Percentiles rank a stretch among this genome's conserved stretches.
Conservation (phyloP, 164 flowering plant species). For the Litsea cubeba region DNA sequence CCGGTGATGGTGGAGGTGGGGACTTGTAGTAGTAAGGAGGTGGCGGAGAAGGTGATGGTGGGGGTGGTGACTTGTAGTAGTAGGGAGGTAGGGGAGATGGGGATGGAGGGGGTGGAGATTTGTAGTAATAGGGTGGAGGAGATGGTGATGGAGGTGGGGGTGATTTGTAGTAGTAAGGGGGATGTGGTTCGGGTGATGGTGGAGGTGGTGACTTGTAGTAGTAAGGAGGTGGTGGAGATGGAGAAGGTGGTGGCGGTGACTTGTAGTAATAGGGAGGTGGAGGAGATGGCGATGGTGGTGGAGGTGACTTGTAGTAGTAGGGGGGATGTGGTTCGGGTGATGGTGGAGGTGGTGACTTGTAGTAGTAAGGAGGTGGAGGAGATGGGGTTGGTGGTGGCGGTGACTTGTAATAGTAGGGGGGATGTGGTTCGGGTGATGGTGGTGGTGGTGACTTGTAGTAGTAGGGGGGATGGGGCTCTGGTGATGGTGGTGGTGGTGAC, state of each 20-base stretch:
- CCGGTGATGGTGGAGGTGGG: constrained; percentile 36
- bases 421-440: neutral
- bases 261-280: constrained; percentile 22
- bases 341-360: constrained; percentile 26
- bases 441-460: constrained; percentile 40
- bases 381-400: constrained; percentile 36
- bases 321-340: constrained; percentile 32
- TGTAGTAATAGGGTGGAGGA: no score
- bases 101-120: neutral
- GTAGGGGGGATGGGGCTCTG: constrained; percentile 6
- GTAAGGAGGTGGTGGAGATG: constrained; percentile 25
- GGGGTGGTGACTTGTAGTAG: constrained; percentile 29
- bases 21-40: constrained; percentile 30
- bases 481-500: constrained; percentile 26
- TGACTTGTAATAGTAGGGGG: constrained; percentile 22
- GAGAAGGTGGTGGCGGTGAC: constrained; percentile 43
- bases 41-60: constrained; percentile 22
- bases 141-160: constrained; percentile 30
- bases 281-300: constrained; percentile 25
- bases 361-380: constrained; percentile 17
- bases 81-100: no score
- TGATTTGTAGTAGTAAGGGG: constrained; percentile 22
- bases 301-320: constrained; percentile 21
- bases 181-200: no score
- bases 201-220: constrained; percentile 22